phyloP scores from a whole-genome alignment of 1,284 basidiomycete species.

The Mycena citricolor region DNA sequence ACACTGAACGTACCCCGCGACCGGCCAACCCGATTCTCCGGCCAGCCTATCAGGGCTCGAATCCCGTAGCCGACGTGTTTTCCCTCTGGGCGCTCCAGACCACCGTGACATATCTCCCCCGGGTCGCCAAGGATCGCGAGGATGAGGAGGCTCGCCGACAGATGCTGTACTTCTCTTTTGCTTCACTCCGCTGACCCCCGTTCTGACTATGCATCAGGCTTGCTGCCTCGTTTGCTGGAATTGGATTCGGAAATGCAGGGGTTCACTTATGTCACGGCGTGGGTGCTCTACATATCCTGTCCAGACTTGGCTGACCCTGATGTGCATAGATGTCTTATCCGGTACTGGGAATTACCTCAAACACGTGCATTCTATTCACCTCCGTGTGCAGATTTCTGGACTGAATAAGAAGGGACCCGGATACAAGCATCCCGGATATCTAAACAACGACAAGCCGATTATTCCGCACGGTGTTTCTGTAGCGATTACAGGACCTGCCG shows the following conservation, averaged over 20 bases:
- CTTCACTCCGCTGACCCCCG: too few relatives aligned
- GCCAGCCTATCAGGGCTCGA: conserved; percentile 94
- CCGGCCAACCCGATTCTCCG: conserved; percentile 88
- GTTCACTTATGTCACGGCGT: conserved; percentile 91
- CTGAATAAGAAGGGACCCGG: conserved; percentile 92
- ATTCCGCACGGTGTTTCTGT: conserved; percentile 92
- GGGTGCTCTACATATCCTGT: conserved; percentile 35
- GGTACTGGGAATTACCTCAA: conserved; percentile 3
- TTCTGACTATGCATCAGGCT: conserved; percentile 52
- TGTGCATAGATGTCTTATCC: conserved; percentile 34
- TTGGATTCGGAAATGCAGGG: conserved; percentile 94
- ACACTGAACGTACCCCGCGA: conserved; percentile 85
- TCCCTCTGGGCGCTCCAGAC: conserved; percentile 93
- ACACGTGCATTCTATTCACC: conserved; percentile 16
- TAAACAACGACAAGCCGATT: conserved; percentile 74
- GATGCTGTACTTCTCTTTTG: conserved; percentile 73
- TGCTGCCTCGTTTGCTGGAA: conserved; percentile 90
- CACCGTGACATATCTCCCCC: conserved; percentile 88
- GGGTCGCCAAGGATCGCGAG: conserved; percentile 77
- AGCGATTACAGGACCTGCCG: conserved; percentile 86
- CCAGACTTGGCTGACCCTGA: too few relatives aligned
- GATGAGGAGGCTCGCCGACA: conserved; percentile 86
- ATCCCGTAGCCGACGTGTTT: conserved; percentile 96
- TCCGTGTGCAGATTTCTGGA: conserved; percentile 75
- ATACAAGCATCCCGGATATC: conserved; percentile 85